These are phyloP conservation scores for Podaxis carcinomalis DNA, from an alignment of 768 basidiomycete genomes.

Conservation along the genomic window DNA sequence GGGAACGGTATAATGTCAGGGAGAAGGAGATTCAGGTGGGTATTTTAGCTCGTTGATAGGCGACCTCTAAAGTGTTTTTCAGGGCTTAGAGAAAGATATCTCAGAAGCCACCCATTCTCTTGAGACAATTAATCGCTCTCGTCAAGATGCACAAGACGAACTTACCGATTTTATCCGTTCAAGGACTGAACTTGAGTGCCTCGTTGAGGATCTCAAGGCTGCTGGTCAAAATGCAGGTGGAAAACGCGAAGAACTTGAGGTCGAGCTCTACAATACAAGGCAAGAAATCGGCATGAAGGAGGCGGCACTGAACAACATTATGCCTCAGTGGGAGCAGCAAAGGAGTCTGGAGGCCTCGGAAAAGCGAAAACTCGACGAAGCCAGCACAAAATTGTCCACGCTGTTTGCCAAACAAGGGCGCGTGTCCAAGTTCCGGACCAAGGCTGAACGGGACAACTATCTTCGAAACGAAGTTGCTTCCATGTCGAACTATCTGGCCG, in stretches of 20 bases:
- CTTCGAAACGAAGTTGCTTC: slow-evolving; percentile 76
- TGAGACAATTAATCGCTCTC: slow-evolving; percentile 65
- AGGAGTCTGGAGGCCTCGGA: slow-evolving; percentile 47
- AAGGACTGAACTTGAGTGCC: slow-evolving; percentile 83
- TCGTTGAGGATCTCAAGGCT: slow-evolving; percentile 69
- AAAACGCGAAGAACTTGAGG: slow-evolving; percentile 55
- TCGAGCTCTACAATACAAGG: slow-evolving; percentile 60
- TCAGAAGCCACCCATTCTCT: slow-evolving; percentile 65
- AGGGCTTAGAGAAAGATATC: slow-evolving; percentile 75
- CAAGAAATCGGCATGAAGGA: slow-evolving; percentile 62
- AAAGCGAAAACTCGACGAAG: slow-evolving; percentile 69
- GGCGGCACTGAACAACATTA: slow-evolving; percentile 51
- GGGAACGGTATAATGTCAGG: slow-evolving; percentile 77
- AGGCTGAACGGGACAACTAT: slow-evolving; percentile 78
- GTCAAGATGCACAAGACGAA: slow-evolving; percentile 76
- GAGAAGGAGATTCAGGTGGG: slow-evolving; percentile 83
- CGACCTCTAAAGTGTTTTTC: slow-evolving; percentile 6
- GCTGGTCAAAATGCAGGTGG: slow-evolving; percentile 64
- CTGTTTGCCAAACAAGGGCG: slow-evolving; percentile 92
- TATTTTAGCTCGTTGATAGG: neutral
- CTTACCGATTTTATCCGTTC: slow-evolving; percentile 82
- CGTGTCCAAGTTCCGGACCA: slow-evolving; percentile 77
- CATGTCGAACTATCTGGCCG: slow-evolving; percentile 54
- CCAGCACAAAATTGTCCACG: slow-evolving; percentile 62
- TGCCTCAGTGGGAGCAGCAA: slow-evolving; percentile 68